Conservation (phyloP, 768 basidiomycete genomes). For the Tephrocybe sp. region DNA sequence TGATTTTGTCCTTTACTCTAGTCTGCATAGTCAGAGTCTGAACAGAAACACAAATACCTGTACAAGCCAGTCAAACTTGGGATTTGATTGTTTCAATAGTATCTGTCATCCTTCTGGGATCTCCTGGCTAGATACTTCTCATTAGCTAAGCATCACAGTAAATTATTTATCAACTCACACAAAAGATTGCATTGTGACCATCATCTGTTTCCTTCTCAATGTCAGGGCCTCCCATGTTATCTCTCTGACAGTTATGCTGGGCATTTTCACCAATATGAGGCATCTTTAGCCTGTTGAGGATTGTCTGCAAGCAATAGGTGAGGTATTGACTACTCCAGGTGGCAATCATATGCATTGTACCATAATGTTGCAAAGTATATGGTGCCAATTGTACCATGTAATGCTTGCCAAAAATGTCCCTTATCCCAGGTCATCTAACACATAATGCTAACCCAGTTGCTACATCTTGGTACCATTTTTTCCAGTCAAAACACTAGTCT, state of each 20-base stretch:
- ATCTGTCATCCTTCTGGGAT: conserved; percentile 8
- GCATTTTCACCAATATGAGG: conserved; percentile 23
- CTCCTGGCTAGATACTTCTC: conserved; percentile 5
- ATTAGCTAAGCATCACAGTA: background rate
- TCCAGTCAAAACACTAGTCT: too few species aligned
- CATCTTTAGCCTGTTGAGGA: conserved; percentile 29
- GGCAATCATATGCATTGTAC: conserved; percentile 27
- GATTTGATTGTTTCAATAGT: conserved; percentile 8
- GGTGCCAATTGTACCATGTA: too few species aligned
- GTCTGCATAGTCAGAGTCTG: conserved; percentile 17
- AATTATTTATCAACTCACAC: conserved; percentile 1
- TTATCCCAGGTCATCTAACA: too few species aligned
- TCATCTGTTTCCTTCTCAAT: conserved; percentile 18
- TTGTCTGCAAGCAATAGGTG: conserved; percentile 31
- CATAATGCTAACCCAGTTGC: too few species aligned
- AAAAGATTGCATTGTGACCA: conserved; percentile 18
- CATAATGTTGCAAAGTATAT: too few species aligned
- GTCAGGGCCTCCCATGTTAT: conserved; percentile 22
- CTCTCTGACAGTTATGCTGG: conserved; percentile 24
- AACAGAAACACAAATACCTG: conserved; percentile 12
- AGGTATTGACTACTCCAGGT: conserved; percentile 20
- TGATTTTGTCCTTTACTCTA: conserved; percentile 30
- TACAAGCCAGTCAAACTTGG: conserved; percentile 18
- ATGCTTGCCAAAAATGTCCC: too few species aligned
- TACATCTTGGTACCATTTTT: too few species aligned